Conservation (phyloP, 768 basidiomycete species). For the Leccinum truebloodii region DNA sequence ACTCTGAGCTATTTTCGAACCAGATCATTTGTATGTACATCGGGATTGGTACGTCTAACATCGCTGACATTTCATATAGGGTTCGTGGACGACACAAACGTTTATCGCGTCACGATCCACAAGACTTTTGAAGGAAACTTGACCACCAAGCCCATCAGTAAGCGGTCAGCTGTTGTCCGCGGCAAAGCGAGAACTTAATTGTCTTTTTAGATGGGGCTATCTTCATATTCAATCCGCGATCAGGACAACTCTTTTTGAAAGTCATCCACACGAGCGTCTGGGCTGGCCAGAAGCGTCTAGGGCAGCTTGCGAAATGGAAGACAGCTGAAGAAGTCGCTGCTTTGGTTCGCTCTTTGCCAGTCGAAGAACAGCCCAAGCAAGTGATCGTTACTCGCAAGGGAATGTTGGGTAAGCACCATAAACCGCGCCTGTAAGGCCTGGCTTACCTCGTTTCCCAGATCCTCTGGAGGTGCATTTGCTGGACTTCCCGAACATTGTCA, state of each 20-base stretch:
- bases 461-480: slow-evolving; percentile 97
- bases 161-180: slow-evolving; percentile 21
- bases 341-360: slow-evolving; percentile 94
- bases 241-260: slow-evolving; percentile 97
- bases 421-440: not conserved
- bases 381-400: slow-evolving; percentile 99
- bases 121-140: too few species aligned
- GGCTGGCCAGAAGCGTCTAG: slow-evolving; percentile 99
- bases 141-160: slow-evolving; percentile 76
- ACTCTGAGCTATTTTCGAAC: too few species aligned
- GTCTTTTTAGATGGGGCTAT: slow-evolving; percentile 75
- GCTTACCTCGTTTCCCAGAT: slow-evolving; percentile 44
- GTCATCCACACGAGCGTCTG: too few species aligned
- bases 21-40: too few species aligned
- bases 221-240: slow-evolving; percentile 99
- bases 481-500: slow-evolving; percentile 99
- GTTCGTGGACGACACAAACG: too few species aligned
- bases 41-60: too few species aligned
- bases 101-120: too few species aligned
- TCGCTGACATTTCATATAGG: too few species aligned
- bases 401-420: slow-evolving; percentile 76
- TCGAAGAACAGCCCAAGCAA: slow-evolving; percentile 99
- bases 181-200: not conserved
- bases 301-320: slow-evolving; percentile 99
- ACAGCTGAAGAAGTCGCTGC: slow-evolving; percentile 99